Conservation (phyloP, 2,329 filamentous ascomycete species). For the Xylaria sp. region DNA sequence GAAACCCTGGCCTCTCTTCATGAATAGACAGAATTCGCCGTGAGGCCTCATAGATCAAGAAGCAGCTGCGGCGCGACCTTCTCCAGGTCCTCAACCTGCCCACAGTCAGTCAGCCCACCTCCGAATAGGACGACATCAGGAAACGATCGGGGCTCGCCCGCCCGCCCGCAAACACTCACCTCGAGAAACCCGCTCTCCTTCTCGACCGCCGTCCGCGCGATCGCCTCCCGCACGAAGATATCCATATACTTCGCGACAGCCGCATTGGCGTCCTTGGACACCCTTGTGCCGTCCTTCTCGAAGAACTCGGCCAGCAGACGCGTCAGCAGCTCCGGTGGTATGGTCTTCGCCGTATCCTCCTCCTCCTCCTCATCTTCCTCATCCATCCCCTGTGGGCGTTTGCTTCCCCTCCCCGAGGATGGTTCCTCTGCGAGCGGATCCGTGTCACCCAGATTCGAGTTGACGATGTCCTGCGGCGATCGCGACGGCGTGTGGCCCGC, state of each 20-base stretch:
- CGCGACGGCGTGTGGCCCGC: constrained; percentile 12
- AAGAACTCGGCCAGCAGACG: constrained; percentile 81
- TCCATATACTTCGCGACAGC: constrained; percentile 86
- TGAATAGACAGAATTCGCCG: background rate
- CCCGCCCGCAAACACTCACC: too few species aligned
- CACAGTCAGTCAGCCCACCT: constrained; percentile 14
- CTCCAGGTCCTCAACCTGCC: constrained; percentile 83
- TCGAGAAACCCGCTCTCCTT: constrained; percentile 73
- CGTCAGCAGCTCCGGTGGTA: constrained; percentile 75
- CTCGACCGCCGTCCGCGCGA: constrained; percentile 76
- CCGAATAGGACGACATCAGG: constrained; percentile 8
- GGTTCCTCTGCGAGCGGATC: constrained; percentile 36
- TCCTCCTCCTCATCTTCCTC: constrained; percentile 39
- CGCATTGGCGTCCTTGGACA: constrained; percentile 76
- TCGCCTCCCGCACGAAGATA: constrained; percentile 85
- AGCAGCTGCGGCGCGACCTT: constrained; percentile 83
- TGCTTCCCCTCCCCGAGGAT: constrained; percentile 1
- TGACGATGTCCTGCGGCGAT: constrained; percentile 10
- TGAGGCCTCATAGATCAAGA: constrained; percentile 71
- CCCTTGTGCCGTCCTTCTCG: constrained; percentile 67
- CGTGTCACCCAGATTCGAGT: constrained; percentile 23
- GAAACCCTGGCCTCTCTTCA: background rate
- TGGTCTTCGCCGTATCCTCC: constrained; percentile 49
- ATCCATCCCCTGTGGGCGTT: constrained; percentile 21
- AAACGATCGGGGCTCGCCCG: constrained; percentile 38